phyloP scores from a whole-genome alignment of 2,329 filamentous ascomycete genomes.

The Fusarium papillatum region DNA sequence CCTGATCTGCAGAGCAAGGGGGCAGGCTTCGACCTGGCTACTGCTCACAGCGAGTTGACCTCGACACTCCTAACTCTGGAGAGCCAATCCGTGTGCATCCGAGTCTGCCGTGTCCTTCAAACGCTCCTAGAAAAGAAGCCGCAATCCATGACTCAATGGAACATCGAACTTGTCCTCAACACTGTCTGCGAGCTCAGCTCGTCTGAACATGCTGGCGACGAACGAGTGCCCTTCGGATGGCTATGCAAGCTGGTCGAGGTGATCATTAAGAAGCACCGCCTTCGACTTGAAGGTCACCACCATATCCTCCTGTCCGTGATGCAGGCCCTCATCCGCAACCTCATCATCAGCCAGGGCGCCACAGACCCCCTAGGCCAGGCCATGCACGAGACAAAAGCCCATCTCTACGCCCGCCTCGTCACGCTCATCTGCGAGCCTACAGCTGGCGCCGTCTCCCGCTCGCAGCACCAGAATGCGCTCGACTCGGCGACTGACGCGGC shows the following conservation, averaged over 20 bases:
- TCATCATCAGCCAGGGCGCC: constrained; percentile 56
- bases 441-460: constrained; percentile 65
- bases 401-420: constrained; percentile 66
- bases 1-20: constrained; percentile 44
- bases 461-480: constrained; percentile 59
- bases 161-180: constrained; percentile 66
- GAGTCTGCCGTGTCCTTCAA: constrained; percentile 57
- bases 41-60: constrained; percentile 57
- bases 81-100: constrained; percentile 49
- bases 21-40: constrained; percentile 54
- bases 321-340: constrained; percentile 67
- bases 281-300: constrained; percentile 73
- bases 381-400: constrained; percentile 60
- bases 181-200: constrained; percentile 55
- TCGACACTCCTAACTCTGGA: constrained; percentile 48
- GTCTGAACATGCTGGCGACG: constrained; percentile 41
- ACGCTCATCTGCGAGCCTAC: constrained; percentile 73
- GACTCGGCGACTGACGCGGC: constrained; percentile 73
- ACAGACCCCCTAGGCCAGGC: constrained; percentile 36
- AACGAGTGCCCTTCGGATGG: constrained; percentile 57
- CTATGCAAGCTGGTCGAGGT: constrained; percentile 68
- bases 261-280: constrained; percentile 71
- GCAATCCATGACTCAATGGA: constrained; percentile 68
- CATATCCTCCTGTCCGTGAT: constrained; percentile 69
- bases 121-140: constrained; percentile 65